Base-by-base conservation (phyloP, 2,329 filamentous ascomycete genomes). In the Pseudocercospora musae region DNA sequence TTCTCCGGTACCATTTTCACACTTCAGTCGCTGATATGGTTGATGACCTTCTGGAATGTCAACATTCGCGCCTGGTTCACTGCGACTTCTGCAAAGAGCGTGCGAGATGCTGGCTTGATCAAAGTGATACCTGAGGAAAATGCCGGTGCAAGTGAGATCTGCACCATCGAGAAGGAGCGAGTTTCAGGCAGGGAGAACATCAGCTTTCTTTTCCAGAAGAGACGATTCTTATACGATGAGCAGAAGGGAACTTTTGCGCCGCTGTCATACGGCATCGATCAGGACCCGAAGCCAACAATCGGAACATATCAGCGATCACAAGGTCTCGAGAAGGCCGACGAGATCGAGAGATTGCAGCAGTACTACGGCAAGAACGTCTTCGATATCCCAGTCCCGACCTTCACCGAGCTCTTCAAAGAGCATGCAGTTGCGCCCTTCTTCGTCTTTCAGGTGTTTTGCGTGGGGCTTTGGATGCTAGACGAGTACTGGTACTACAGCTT, bases 401-500 rank as follows among this genome's bases (percentile, higher is more conserved):
- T 99, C 71, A 87, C 89, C 57, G 95, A 99, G 79, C 85, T 99
- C 55, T 99, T 96, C 85, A 91, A 96, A 78, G 95, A 99, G 78
- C 96, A 99, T 77, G 94, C 96, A 23, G 96, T 99, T 21, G 96
- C 96, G 21, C 95, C 95, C 4, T 99, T 99, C 83, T 99, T 99
- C 79, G 93, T 99, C 66, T 99, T 99, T 80, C 95, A 99, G 82
- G 84, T 99, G 65, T 99, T 99, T 82, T 99, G 96, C 72, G 95
- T 99, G 62, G 96, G 95, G 15, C 81, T 99, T 64, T 99, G 95
- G 95, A 91, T 98, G 88, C 81, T 99, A 74, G 95, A 99, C 74
- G 96, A 99, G 79, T 99, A 98, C 80, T 99, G 96, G 95, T 99
- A 99, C 82, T 99, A 99, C 80, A 98, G 95, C 65, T 86, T 99